Conservation (phyloP, 2,329 filamentous ascomycete species). For the Paraphaeosphaeria minitans region DNA sequence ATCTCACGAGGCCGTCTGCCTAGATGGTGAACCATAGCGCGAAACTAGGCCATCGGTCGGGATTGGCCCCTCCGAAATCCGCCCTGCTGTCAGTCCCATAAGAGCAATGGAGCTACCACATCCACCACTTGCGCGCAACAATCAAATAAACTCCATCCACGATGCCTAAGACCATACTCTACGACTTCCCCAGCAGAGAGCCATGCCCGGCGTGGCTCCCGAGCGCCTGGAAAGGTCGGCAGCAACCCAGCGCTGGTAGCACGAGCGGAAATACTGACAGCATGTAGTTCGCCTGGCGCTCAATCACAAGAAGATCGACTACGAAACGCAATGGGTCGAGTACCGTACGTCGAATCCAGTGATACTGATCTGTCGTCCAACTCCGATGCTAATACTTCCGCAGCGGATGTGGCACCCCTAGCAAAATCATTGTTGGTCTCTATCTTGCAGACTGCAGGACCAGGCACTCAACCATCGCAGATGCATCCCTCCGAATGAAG, state of each 20-base stretch:
- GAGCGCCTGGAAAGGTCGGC: not conserved
- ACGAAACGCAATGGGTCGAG: not conserved
- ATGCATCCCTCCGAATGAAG: not conserved
- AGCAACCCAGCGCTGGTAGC: not conserved
- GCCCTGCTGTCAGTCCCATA: not conserved
- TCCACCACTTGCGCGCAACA: not conserved
- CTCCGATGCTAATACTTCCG: not conserved
- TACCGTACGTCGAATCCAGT: not conserved
- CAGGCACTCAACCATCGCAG: not conserved
- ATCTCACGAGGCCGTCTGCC: not conserved
- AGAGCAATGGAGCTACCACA: not conserved
- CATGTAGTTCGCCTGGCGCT: not conserved
- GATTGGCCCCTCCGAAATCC: not conserved
- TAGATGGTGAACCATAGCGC: not conserved
- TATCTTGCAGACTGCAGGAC: not conserved
- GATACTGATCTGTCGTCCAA: not conserved
- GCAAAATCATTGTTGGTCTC: not conserved
- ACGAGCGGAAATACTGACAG: not conserved
- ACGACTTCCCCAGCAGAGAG: not conserved
- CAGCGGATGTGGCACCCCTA: not conserved
- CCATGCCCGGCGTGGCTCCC: not conserved
- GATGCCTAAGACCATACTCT: not conserved
- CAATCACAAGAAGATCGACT: not conserved
- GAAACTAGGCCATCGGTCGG: not conserved
- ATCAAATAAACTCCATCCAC: not conserved